These are phyloP conservation scores for Pseudogymnoascus sp. DNA, from an alignment of 2,329 filamentous ascomycete genomes.

Conservation along the genomic window DNA sequence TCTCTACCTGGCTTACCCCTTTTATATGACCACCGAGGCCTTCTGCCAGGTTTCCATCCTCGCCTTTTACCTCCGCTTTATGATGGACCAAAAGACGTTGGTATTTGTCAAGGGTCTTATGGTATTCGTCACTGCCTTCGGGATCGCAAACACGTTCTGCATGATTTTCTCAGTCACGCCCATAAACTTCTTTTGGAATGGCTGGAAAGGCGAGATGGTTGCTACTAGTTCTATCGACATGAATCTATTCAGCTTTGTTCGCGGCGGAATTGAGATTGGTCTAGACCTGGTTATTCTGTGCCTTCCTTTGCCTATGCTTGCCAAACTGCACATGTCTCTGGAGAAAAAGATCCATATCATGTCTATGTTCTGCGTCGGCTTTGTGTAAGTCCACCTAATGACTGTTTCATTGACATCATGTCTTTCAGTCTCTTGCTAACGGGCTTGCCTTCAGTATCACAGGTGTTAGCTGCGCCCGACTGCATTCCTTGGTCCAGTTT, in stretches of 20 bases:
- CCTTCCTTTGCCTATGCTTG: slow-evolving; percentile 2
- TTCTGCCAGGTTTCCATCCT: slow-evolving; percentile 27
- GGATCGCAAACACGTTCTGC: slow-evolving; percentile 21
- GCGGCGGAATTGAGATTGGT: slow-evolving; percentile 20
- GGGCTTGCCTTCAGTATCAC: neutral
- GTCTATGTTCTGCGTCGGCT: slow-evolving; percentile 10
- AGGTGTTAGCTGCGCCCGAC: slow-evolving; percentile 8
- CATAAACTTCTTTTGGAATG: slow-evolving; percentile 31
- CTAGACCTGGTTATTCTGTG: slow-evolving; percentile 8
- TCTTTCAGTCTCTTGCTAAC: slow-evolving; percentile 8
- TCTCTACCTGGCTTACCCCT: slow-evolving; percentile 26
- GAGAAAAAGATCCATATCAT: slow-evolving; percentile 10
- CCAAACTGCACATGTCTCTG: slow-evolving; percentile 10
- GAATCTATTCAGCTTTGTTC: slow-evolving; percentile 30
- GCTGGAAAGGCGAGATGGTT: slow-evolving; percentile 30
- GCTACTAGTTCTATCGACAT: slow-evolving; percentile 30
- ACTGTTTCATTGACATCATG: neutral
- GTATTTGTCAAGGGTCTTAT: slow-evolving; percentile 20
- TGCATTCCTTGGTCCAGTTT: neutral
- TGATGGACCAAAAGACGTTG: slow-evolving; percentile 19
- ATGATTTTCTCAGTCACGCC: slow-evolving; percentile 32
- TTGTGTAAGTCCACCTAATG: slow-evolving; percentile 5
- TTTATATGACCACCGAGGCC: slow-evolving; percentile 24
- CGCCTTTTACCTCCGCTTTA: slow-evolving; percentile 27
- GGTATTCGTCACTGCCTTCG: slow-evolving; percentile 21